phyloP scores from a whole-genome alignment of 2,329 filamentous ascomycete genomes.

The Emergomyces africanus region DNA sequence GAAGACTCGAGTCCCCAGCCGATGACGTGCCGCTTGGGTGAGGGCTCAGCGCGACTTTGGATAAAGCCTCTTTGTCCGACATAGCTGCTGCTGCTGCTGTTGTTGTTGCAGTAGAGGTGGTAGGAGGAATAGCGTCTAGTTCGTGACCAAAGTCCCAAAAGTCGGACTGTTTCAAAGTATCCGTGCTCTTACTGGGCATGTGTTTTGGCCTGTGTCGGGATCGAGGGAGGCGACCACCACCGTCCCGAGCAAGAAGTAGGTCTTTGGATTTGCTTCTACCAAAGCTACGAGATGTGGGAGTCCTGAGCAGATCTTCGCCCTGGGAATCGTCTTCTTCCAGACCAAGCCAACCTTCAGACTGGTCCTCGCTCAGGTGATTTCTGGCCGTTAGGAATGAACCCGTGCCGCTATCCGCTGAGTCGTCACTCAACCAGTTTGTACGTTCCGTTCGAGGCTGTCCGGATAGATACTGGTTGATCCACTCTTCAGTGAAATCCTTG shows the following conservation, averaged over 20 bases:
- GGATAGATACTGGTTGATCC: slow-evolving; percentile 76
- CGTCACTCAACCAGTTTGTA: slow-evolving; percentile 75
- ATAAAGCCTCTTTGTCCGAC: slow-evolving; percentile 17
- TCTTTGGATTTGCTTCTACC: slow-evolving; percentile 5
- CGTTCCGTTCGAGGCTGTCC: slow-evolving; percentile 55
- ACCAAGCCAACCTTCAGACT: slow-evolving; percentile 32
- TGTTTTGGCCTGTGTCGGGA: slow-evolving; percentile 22
- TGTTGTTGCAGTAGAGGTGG: no score
- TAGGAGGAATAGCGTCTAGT: slow-evolving; percentile 19
- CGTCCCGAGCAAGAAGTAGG: not conserved
- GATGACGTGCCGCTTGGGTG: not conserved
- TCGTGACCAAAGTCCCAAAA: slow-evolving; percentile 35
- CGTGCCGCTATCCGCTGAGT: slow-evolving; percentile 57
- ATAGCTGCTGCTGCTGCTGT: slow-evolving; percentile 17
- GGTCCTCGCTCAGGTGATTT: slow-evolving; percentile 29
- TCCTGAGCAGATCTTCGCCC: slow-evolving; percentile 28
- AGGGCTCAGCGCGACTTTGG: slow-evolving; percentile 9
- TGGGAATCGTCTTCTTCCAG: slow-evolving; percentile 27
- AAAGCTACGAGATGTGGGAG: slow-evolving; percentile 19
- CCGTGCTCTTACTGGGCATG: slow-evolving; percentile 25
- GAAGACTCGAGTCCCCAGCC: slow-evolving; percentile 6
- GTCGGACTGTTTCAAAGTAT: slow-evolving; percentile 32
- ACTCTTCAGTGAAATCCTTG: slow-evolving; percentile 61
- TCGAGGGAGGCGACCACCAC: not conserved
- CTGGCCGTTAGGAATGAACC: slow-evolving; percentile 44